Percentiles rank a stretch among this genome's conserved stretches.
phyloP scores from a whole-genome alignment of 2,329 filamentous ascomycete genomes.

The Coniella vitis region DNA sequence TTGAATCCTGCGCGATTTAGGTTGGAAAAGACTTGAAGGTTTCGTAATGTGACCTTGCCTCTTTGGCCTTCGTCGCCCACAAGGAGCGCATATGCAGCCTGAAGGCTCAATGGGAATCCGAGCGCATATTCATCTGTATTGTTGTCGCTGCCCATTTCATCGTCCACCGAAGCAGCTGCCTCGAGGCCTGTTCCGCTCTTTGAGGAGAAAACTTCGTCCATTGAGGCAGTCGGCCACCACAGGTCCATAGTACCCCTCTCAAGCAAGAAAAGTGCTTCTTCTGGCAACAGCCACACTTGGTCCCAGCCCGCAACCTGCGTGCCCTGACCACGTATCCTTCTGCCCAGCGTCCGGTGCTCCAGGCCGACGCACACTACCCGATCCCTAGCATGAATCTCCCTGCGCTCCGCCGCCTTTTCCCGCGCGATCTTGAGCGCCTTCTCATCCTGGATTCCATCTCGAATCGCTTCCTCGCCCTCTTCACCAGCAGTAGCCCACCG shows the following conservation, averaged over 20 bases:
- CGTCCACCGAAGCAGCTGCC: conserved; percentile 19
- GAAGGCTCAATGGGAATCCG: conserved; percentile 79
- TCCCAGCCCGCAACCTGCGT: conserved; percentile 50
- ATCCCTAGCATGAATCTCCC: conserved; percentile 31
- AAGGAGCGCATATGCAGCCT: conserved; percentile 82
- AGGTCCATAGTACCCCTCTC: conserved; percentile 84
- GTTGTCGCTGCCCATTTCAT: conserved; percentile 23
- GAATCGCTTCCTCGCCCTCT: conserved; percentile 14
- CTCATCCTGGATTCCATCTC: conserved; percentile 27
- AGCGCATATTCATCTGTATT: conserved; percentile 47
- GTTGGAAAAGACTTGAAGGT: conserved; percentile 82
- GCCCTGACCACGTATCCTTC: conserved; percentile 46
- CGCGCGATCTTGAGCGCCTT: conserved; percentile 20
- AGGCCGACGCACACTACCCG: conserved; percentile 63
- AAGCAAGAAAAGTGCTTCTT: conserved; percentile 84
- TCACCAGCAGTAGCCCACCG: conserved; percentile 33
- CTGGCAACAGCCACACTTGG: conserved; percentile 77
- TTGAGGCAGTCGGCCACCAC: conserved; percentile 63
- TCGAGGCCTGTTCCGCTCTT: conserved; percentile 12
- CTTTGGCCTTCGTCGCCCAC: conserved; percentile 61
- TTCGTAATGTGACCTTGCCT: conserved; percentile 61
- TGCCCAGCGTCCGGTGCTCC: conserved; percentile 68
- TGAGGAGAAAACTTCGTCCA: conserved; percentile 41
- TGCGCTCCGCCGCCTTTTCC: conserved; percentile 12
- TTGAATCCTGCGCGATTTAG: conserved; percentile 79